These are phyloP conservation scores for Astrothelium subdiscretum DNA, from an alignment of 495 filamentous ascomycete species.

Conservation along the genomic window DNA sequence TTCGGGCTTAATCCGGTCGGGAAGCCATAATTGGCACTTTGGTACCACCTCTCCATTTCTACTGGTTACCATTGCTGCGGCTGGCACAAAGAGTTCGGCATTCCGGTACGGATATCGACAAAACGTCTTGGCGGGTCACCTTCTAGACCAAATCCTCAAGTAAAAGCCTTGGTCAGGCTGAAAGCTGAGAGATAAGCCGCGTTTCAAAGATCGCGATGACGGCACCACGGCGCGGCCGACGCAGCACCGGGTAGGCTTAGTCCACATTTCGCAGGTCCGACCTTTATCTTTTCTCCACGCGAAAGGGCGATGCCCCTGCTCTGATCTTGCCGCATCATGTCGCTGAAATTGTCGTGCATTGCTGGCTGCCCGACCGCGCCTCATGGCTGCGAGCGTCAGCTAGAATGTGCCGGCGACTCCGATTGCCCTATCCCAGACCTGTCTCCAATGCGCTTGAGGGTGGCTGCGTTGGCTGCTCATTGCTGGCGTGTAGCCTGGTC, in stretches of 20 bases:
- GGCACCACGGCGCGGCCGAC: not conserved
- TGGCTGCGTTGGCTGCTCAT: not conserved
- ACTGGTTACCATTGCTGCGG: not conserved
- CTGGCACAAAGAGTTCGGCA: not conserved
- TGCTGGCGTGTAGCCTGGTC: not conserved
- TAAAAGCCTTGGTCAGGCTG: constrained; percentile 1
- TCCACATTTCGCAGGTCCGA: not conserved
- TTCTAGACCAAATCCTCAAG: too few relatives aligned
- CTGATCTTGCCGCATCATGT: too few relatives aligned
- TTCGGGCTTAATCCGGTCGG: too few relatives aligned
- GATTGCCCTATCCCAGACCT: not conserved
- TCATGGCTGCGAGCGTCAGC: not conserved
- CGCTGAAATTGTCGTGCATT: too few relatives aligned
- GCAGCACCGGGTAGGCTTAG: not conserved
- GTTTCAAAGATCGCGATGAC: not conserved
- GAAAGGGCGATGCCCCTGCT: not conserved
- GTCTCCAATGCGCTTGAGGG: not conserved
- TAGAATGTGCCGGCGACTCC: not conserved
- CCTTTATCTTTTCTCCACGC: not conserved
- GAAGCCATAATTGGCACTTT: too few relatives aligned
- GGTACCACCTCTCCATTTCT: not conserved
- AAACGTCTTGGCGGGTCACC: too few relatives aligned
- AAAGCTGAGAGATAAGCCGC: not conserved
- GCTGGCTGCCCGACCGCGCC: too few relatives aligned
- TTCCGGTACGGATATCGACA: not conserved